Conservation (phyloP, 2,329 filamentous ascomycete genomes). For the Ambrosiella xylebori region DNA sequence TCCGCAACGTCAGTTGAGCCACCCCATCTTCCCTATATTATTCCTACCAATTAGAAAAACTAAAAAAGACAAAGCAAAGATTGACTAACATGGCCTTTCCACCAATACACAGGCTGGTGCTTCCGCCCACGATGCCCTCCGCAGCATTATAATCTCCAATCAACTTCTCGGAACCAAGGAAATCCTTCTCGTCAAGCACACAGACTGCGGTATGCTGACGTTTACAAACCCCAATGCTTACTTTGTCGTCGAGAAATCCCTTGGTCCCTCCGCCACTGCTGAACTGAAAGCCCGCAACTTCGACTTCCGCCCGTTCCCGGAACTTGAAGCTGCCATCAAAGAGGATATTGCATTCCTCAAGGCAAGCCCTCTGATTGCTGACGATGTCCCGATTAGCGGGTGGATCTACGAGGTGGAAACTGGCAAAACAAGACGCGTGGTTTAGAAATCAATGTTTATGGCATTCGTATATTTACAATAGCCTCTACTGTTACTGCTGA, state of each 20-base stretch:
- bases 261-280: slow-evolving; percentile 18
- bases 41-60: too few relatives aligned
- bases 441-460: background rate
- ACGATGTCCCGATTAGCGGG: slow-evolving; percentile 21
- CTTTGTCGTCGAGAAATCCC: slow-evolving; percentile 34
- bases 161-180: slow-evolving; percentile 62
- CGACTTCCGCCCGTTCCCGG: slow-evolving; percentile 43
- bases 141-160: slow-evolving; percentile 61
- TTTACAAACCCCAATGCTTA: slow-evolving; percentile 43
- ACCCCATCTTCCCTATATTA: too few relatives aligned
- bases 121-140: slow-evolving; percentile 49
- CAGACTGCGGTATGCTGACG: slow-evolving; percentile 55
- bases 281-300: background rate
- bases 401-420: slow-evolving; percentile 1
- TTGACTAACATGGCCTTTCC: too few relatives aligned
- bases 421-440: background rate
- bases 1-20: slow-evolving; percentile 32
- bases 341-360: slow-evolving; percentile 46
- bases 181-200: slow-evolving; percentile 59
- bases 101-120: slow-evolving; percentile 32
- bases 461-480: background rate
- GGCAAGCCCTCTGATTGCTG: slow-evolving; percentile 35
- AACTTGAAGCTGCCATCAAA: slow-evolving; percentile 40
- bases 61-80: too few relatives aligned
- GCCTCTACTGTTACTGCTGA: slow-evolving; percentile 4